These are phyloP conservation scores for Blumeria graminis DNA, from an alignment of 2,329 filamentous ascomycete genomes.

Conservation along the genomic window DNA sequence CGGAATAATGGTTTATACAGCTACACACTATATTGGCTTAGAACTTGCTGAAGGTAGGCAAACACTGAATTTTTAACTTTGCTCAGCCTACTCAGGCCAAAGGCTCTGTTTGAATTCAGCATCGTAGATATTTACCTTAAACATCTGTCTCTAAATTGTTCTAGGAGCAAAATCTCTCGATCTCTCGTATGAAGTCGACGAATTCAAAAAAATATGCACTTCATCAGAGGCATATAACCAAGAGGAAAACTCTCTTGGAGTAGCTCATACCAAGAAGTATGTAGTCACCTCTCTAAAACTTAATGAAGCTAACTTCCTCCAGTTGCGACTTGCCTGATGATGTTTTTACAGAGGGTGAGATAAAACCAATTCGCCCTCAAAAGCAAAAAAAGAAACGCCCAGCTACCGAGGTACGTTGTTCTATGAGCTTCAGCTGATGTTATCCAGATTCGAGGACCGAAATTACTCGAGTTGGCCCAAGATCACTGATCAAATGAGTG, in stretches of 20 bases:
- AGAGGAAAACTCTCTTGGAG: constrained; percentile 52
- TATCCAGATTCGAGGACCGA: constrained; percentile 2
- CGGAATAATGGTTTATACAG: constrained; percentile 41
- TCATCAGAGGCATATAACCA: constrained; percentile 52
- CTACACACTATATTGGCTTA: constrained; percentile 83
- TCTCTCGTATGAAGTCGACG: constrained; percentile 56
- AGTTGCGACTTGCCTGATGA: constrained; percentile 79
- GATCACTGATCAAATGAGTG: neutral
- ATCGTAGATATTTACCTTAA: constrained; percentile 2
- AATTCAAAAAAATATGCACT: constrained; percentile 66
- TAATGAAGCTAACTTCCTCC: constrained; percentile 1
- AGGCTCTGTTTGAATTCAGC: constrained; percentile 1
- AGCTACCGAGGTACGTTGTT: constrained; percentile 13
- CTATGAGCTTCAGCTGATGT: constrained; percentile 4
- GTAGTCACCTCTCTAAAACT: neutral
- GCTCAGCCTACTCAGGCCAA: constrained; percentile 3
- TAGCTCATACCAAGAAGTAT: constrained; percentile 57
- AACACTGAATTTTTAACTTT: constrained; percentile 1
- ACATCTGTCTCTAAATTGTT: constrained; percentile 15
- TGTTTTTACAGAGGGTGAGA: constrained; percentile 63
- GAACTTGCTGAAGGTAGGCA: constrained; percentile 46
- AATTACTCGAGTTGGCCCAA: constrained; percentile 2
- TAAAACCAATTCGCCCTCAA: constrained; percentile 26
- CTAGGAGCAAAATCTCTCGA: constrained; percentile 46
- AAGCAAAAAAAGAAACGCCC: constrained; percentile 14